Evolutionary conservation across 495 filamentous ascomycete genomes (phyloP), one percentile per base, ranked within the genome.

Genomic region (Penicillium psychrofluorescens): DNA sequence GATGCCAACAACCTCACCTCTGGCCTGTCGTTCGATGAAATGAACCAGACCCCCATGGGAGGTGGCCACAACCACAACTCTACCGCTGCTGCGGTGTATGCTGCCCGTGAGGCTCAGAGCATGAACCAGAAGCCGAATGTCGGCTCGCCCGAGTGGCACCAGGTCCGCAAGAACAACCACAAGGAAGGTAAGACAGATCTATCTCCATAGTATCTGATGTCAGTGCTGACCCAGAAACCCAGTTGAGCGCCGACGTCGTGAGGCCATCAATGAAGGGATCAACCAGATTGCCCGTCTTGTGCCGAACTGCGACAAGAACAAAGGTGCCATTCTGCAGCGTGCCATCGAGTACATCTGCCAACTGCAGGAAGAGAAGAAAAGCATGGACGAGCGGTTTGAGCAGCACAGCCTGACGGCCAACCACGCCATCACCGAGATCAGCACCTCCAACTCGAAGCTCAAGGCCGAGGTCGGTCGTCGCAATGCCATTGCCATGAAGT

Each of bases 181-280:
- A 98, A 98, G 78, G 92, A 98, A 76, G 92, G 92, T 95, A 68
- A 49, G 78, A 14, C 29, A 5, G 16, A 27, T 48, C 33, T 44
- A 30, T 30, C 22, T 0, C 27, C 8, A 29, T 29, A 29, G 40
- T 48, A 40, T 36, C 28, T 61, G 44, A 51, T 44, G 31, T 38
- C 34, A 28, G 33, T 22, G 22, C 22, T 22, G 22, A 22, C 4
- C 22, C 22, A 3, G 22, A 22, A 6, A 22, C 3, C 12, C 48
- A 98, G 92, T 98, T 49, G 92, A 98, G 67, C 88, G 92, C 41
- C 90, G 92, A 37, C 92, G 92, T 32, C 88, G 92, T 48, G 92
- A 98, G 63, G 96, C 94, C 5, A 98, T 98, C 63, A 98, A 98
- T 59, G 92, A 98, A 66, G 92, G 92, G 39, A 98, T 98, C 57